Base-by-base conservation (phyloP, 2,329 filamentous ascomycete genomes). In the Colletotrichum tamarilloi region DNA sequence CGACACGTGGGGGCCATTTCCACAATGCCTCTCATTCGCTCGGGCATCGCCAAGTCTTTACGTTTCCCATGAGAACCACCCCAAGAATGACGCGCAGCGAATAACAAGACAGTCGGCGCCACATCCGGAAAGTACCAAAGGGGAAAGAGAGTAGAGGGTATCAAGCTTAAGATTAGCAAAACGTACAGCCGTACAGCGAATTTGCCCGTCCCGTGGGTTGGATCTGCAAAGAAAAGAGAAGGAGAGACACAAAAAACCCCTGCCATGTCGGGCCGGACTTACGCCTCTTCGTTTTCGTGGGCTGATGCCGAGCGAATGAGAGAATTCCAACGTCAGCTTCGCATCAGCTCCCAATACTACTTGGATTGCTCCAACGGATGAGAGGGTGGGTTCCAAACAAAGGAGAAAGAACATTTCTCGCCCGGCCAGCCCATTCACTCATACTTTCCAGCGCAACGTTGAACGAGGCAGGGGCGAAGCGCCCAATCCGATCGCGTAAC, bases 401-500 rank as follows among this genome's bases (percentile, higher is more conserved):
- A 49, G 42, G 42, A n/a, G 16, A 49, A 49, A 49, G 16, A 49
- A 49, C 19, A 49, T n/a, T 49, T 49, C 19, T 22, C 16, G 11
- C 22, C 24, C 19, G 16, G 9, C 58, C 30, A 55, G 30, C 19
- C 30, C 30, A 49, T 49, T n/a, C 19, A 49, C 38, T 42, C 38
- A 11, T 1, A 49, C 3, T 24, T 22, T 28, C 30, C 46, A 35
- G 12, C 46, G 38, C 60, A 59, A 62, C 24, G 55, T 66, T 38
- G 32, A 16, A 57, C 46, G 42, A 70, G 19, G 53, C 58, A 65
- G 46, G 58, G 55, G 56, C 7, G 1, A 53, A 24, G 30, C 26
- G 57, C 38, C 38, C 49, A 12, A 24, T 26, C 38, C 19, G 67
- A 67, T 72, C 52, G 66, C 56, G 62, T 63, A 55, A 67, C 72